A percentile compares a stretch with the other conserved stretches of the same genome.
These are phyloP conservation scores for Moesziomyces sp. DNA, from an alignment of 1,284 basidiomycete genomes.

Conservation along the genomic window DNA sequence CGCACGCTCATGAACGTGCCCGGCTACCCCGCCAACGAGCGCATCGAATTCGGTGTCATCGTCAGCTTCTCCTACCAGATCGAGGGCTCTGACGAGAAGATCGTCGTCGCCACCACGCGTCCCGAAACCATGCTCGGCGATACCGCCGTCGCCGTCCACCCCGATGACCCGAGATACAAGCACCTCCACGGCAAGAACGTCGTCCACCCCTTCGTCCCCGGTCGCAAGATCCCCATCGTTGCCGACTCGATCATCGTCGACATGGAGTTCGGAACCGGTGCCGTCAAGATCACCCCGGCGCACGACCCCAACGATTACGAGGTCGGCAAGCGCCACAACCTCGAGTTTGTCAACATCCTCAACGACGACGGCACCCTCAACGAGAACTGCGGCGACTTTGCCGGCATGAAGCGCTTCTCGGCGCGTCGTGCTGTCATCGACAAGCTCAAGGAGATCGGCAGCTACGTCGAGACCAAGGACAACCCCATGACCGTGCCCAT, in stretches of 20 bases:
- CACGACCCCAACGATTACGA: conserved; percentile 99
- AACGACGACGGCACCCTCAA: conserved; percentile 99
- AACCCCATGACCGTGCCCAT: conserved; percentile 67
- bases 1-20: conserved; percentile 89
- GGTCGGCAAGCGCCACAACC: conserved; percentile 85
- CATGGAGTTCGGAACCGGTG: conserved; percentile 97
- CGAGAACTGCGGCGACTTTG: conserved; percentile 85
- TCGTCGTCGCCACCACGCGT: conserved; percentile 95
- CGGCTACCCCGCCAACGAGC: conserved; percentile 92
- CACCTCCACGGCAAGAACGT: conserved; percentile 95
- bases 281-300: conserved; percentile 99
- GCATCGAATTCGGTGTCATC: conserved; percentile 96
- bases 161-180: conserved; percentile 90
- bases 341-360: conserved; percentile 94
- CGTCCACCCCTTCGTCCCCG: conserved; percentile 84
- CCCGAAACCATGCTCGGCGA: conserved; percentile 99
- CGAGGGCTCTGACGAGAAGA: conserved; percentile 85
- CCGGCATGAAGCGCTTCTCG: conserved; percentile 85
- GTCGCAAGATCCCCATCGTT: conserved; percentile 88
- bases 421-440: conserved; percentile 86
- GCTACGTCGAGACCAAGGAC: conserved; percentile 91
- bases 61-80: conserved; percentile 94
- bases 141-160: conserved; percentile 96
- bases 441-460: conserved; percentile 83
- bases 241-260: conserved; percentile 87